A percentile compares a stretch with the other conserved stretches of the same genome.
Conservation (phyloP, 176 grass and related monocot genomes). For the Saccharum spontaneum region DNA sequence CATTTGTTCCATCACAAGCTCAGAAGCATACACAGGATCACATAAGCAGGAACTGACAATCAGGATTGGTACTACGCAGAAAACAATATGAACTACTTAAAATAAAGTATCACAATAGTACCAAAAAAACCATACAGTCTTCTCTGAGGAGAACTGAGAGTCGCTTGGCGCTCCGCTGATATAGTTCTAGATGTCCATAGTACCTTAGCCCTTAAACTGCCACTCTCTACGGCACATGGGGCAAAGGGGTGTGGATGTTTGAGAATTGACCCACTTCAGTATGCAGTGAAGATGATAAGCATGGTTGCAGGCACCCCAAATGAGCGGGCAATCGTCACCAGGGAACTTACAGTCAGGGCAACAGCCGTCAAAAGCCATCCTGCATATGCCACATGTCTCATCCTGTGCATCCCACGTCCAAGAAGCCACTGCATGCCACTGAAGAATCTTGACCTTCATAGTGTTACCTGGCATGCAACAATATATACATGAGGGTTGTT, state of each 20-base stretch:
- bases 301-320: constrained; percentile 82
- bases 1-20: not conserved
- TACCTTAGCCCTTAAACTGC: constrained; percentile 83
- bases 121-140: not conserved
- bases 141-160: constrained; percentile 23
- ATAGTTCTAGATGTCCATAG: not conserved
- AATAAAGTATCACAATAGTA: not conserved
- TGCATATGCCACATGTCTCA: constrained; percentile 83
- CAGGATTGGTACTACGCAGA: not conserved
- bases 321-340: constrained; percentile 78
- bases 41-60: not conserved
- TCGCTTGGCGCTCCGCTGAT: not conserved
- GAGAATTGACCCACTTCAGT: constrained; percentile 89
- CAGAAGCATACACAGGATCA: not conserved
- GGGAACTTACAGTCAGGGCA: constrained; percentile 95
- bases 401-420: constrained; percentile 89
- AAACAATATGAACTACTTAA: constrained; percentile 18
- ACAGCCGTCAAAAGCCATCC: constrained; percentile 84
- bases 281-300: constrained; percentile 86
- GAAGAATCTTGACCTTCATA: constrained; percentile 91
- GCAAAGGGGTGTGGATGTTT: constrained; percentile 76
- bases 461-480: constrained; percentile 14
- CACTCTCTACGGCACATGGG: constrained; percentile 91
- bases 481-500: not conserved
- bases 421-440: constrained; percentile 79